These are phyloP conservation scores for Picea mariana DNA, from an alignment of 83 land plant species.

Conservation along the genomic window DNA sequence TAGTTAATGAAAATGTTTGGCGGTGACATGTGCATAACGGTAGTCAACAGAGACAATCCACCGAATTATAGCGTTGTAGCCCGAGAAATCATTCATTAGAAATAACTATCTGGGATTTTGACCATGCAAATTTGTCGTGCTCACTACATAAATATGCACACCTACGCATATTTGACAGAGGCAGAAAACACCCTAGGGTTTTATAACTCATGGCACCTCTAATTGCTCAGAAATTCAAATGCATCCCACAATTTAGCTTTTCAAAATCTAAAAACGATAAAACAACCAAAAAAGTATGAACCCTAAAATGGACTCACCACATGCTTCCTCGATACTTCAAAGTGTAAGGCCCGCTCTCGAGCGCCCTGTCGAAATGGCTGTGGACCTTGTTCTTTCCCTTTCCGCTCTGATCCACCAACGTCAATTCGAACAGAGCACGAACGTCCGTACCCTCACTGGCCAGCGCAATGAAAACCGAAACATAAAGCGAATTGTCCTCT, in stretches of 20 bases:
- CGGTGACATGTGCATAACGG: no score
- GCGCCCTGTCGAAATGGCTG: constrained; percentile 58
- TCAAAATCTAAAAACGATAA: background rate
- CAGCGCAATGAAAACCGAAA: constrained; percentile 63
- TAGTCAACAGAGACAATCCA: no score
- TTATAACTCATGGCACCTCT: background rate
- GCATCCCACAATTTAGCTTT: background rate
- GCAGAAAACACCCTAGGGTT: background rate
- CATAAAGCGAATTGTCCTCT: constrained; percentile 62
- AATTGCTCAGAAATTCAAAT: background rate
- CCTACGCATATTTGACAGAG: no score
- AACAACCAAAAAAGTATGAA: background rate
- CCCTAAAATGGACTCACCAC: constrained; percentile 38
- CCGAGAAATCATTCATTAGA: no score
- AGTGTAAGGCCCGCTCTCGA: constrained; percentile 64
- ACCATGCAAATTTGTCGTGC: no score
- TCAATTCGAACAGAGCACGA: constrained; percentile 65
- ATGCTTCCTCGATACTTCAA: background rate
- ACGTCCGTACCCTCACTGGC: constrained; percentile 78
- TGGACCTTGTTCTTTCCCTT: constrained; percentile 61
- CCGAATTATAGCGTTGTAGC: no score
- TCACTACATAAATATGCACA: no score
- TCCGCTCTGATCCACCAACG: constrained; percentile 72
- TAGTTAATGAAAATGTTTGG: no score
- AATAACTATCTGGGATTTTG: no score